These are phyloP conservation scores for Cunninghamia lanceolata DNA, from an alignment of 75 land plant species.

Conservation along the genomic window DNA sequence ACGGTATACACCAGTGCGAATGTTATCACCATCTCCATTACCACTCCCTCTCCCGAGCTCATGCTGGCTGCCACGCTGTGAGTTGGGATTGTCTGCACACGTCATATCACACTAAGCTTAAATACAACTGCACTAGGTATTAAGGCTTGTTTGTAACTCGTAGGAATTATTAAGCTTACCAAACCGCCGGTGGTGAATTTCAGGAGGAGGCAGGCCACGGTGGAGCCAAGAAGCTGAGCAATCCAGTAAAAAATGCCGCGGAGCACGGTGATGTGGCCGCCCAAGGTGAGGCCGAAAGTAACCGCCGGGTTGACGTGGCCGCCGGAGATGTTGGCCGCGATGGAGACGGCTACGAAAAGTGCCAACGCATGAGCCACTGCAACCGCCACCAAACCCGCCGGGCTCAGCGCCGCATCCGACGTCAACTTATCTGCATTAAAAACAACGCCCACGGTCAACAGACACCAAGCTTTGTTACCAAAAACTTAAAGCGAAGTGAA, in stretches of 20 bases:
- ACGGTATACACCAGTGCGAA: constrained; percentile 73
- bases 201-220: constrained; percentile 60
- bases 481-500: no score
- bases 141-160: neutral
- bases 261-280: constrained; percentile 68
- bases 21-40: constrained; percentile 55
- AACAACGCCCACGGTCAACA: neutral
- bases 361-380: constrained; percentile 75
- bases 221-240: constrained; percentile 75
- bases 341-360: constrained; percentile 39
- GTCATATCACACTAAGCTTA: neutral
- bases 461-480: no score
- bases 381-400: constrained; percentile 54
- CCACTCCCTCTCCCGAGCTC: constrained; percentile 54
- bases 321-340: constrained; percentile 67
- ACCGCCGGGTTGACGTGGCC: constrained; percentile 98
- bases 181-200: constrained; percentile 43
- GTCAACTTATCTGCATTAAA: constrained; percentile 41
- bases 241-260: constrained; percentile 72
- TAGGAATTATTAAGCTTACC: constrained; percentile 16
- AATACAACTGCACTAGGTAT: neutral
- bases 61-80: constrained; percentile 40
- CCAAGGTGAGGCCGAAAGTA: constrained; percentile 69
- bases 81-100: constrained; percentile 16
- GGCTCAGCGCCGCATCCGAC: constrained; percentile 29